Conservation (phyloP, 768 basidiomycete species). For the Cystobasidium onofrii region DNA sequence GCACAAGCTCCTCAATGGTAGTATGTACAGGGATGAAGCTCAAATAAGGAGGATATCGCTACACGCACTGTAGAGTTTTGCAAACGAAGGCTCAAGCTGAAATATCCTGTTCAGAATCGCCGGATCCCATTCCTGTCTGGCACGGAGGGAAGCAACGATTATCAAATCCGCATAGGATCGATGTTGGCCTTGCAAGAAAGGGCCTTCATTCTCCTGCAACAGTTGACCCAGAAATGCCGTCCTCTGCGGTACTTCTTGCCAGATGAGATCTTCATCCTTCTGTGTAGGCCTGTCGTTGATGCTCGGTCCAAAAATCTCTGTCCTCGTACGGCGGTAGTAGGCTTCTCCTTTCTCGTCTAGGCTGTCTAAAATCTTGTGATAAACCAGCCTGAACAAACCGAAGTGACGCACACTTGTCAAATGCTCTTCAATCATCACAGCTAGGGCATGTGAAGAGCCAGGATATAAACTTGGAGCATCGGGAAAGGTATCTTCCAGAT, state of each 20-base stretch:
- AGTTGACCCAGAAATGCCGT: not conserved
- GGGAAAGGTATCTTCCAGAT: constrained; percentile 11
- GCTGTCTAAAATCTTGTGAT: not conserved
- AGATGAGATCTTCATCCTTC: not conserved
- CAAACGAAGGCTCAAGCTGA: not conserved
- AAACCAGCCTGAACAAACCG: not conserved
- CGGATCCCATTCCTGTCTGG: not conserved
- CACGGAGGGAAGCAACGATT: not conserved
- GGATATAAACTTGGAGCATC: not conserved
- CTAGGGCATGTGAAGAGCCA: not conserved
- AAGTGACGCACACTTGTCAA: not conserved
- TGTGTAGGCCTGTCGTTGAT: not conserved
- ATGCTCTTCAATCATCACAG: not conserved
- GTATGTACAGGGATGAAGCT: too few relatives aligned
- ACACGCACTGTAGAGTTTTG: not conserved
- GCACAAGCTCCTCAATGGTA: too few relatives aligned
- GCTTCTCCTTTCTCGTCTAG: not conserved
- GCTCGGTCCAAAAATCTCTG: not conserved
- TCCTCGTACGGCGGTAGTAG: not conserved
- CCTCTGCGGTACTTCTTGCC: not conserved
- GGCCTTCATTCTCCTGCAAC: constrained; percentile 3
- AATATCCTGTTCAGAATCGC: not conserved
- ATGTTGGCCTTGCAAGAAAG: constrained; percentile 3
- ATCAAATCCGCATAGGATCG: constrained; percentile 15
- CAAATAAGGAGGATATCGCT: not conserved